Percentiles rank a stretch among this genome's conserved stretches.
Evolutionary conservation across 2,329 filamentous ascomycete species (phyloP).

Genomic region (Elsinoe arachidis): DNA sequence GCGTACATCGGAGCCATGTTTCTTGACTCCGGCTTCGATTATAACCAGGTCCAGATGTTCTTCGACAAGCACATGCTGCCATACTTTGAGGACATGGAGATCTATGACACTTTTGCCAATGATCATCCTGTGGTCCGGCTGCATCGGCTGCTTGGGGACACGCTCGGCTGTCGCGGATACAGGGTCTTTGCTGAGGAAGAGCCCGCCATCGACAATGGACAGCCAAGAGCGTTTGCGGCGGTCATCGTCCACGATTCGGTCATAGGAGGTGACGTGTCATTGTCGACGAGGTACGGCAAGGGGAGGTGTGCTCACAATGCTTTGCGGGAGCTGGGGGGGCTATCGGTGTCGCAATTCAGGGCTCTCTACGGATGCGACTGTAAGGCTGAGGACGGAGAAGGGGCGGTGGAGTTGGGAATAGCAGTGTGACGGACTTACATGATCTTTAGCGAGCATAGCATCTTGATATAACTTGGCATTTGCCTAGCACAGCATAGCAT

Average conservation of each 20-base stretch:
- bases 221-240: constrained; percentile 52
- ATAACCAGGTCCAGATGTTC: constrained; percentile 62
- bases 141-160: constrained; percentile 52
- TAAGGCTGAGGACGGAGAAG: constrained; percentile 1
- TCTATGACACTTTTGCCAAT: constrained; percentile 81
- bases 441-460: neutral
- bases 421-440: neutral
- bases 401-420: neutral
- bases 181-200: constrained; percentile 47
- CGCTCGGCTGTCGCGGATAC: constrained; percentile 58
- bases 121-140: constrained; percentile 70
- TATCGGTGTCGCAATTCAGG: constrained; percentile 52
- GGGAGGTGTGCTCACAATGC: constrained; percentile 55
- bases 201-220: constrained; percentile 38
- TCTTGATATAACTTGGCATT: neutral
- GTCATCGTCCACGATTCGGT: constrained; percentile 68
- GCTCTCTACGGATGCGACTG: constrained; percentile 58
- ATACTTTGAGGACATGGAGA: constrained; percentile 76
- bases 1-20: constrained; percentile 85
- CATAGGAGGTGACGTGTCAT: constrained; percentile 52
- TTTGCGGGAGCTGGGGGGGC: constrained; percentile 41
- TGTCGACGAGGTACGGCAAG: constrained; percentile 65
- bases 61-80: constrained; percentile 65
- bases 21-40: constrained; percentile 78
- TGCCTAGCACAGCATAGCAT: neutral